Base-by-base conservation (phyloP, 1,139 yeast species). In the Taiozyma sp. region DNA sequence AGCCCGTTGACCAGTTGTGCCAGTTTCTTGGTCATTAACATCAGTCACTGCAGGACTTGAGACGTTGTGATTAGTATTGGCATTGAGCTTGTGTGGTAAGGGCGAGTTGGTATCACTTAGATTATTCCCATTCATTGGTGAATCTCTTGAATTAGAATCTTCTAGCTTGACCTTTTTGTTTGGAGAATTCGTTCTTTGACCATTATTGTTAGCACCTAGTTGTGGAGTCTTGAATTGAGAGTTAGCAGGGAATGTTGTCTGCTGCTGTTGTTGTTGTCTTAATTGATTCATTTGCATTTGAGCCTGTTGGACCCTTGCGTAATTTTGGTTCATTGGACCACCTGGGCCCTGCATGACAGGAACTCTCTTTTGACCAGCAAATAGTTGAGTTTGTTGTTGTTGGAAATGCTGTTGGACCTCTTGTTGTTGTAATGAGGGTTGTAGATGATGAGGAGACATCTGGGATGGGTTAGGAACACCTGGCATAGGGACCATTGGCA, bases 261-360 rank as follows among this genome's bases (percentile, higher is more conserved):
- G 57, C 45, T 50, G 55, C 32, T 48, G 55, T 34, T 55, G 55
- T 34, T 55, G 80, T 51, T 76, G 81, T 44, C 81, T 72, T 53
- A 77, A 65, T 55, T 71, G 76, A 55, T 76, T 76, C 81, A 78
- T 76, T 61, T 78, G 82, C 43, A 68, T 68, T 58, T 78, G 82
- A 2, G 81, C 81, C 54, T 75, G 80, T 55, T 75, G 79, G 51
- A 51, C 50, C 24, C 59, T 53, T 5, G 54, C 59, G 44, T 51
- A 54, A 68, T 70, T 54, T 70, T 67, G 58, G 70, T 52, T 51
- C 12, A 52, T 48, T 12, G 56, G 51, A 10, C 49, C 52, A 44
- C 50, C 54, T 48, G 70, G 50, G 68, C 72, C 32, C 65, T 64
- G 49, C 41, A 54, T 51, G 13, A 48, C 32, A 16, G 44, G 50